Conservation (phyloP, 2,329 filamentous ascomycete species). For the Fusarium buxicola region DNA sequence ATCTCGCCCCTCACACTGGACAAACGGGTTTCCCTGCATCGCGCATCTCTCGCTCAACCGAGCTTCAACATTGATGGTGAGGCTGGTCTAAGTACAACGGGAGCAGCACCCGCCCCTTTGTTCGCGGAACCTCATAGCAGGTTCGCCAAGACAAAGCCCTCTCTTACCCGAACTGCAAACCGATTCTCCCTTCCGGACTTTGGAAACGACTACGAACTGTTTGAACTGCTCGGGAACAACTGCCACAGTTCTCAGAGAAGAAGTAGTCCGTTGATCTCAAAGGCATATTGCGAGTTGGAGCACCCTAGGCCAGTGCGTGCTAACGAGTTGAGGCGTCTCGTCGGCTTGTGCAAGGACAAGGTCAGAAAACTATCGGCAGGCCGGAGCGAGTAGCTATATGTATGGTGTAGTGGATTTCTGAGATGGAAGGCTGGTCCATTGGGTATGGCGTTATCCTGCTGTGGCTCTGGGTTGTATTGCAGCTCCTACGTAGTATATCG, state of each 20-base stretch:
- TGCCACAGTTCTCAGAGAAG: slow-evolving; percentile 37
- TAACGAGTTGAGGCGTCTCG: slow-evolving; percentile 47
- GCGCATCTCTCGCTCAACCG: slow-evolving; percentile 1
- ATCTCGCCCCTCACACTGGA: slow-evolving; percentile 24
- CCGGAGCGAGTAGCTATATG: slow-evolving; percentile 26
- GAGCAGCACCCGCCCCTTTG: slow-evolving; percentile 8
- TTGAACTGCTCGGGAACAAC: slow-evolving; percentile 5
- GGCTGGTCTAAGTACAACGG: slow-evolving; percentile 8
- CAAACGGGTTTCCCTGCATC: slow-evolving; percentile 13
- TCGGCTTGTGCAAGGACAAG: slow-evolving; percentile 46
- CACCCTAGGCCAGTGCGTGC: slow-evolving; percentile 49
- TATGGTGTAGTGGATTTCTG: no score
- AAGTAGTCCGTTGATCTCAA: slow-evolving; percentile 42
- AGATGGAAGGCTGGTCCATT: slow-evolving; percentile 1
- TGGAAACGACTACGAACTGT: slow-evolving; percentile 1
- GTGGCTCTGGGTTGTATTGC: slow-evolving; percentile 13
- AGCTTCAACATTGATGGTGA: slow-evolving; percentile 43
- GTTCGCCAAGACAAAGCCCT: slow-evolving; percentile 1
- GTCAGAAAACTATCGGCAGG: slow-evolving; percentile 38
- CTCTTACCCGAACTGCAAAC: slow-evolving; percentile 2
- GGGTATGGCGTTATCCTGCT: slow-evolving; percentile 16
- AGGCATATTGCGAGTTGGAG: slow-evolving; percentile 46
- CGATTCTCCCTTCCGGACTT: slow-evolving; percentile 15
- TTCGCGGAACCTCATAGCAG: slow-evolving; percentile 13
- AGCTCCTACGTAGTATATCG: slow-evolving; percentile 29